Evolutionary conservation across 2,329 filamentous ascomycete genomes (phyloP).

Genomic region (Sordariomycetes sp.): DNA sequence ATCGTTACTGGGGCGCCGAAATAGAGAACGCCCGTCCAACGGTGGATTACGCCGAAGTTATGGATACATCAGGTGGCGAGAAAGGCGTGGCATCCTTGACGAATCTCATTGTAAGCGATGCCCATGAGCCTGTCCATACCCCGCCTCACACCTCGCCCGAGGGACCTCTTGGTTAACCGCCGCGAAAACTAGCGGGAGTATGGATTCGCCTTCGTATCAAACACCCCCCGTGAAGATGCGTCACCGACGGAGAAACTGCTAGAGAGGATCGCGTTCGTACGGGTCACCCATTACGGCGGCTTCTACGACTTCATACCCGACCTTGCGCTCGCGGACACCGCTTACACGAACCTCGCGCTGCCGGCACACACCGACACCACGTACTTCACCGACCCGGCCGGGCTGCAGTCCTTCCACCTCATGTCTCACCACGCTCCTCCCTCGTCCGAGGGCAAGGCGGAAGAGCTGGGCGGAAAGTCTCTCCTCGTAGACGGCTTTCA

Average conservation of each 20-base stretch:
- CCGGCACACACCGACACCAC: conserved; percentile 88
- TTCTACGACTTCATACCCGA: conserved; percentile 80
- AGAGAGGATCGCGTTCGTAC: conserved; percentile 74
- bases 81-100: conserved; percentile 50
- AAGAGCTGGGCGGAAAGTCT: conserved; percentile 58
- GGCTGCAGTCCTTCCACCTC: conserved; percentile 86
- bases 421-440: conserved; percentile 53
- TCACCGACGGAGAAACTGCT: conserved; percentile 65
- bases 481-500: conserved; percentile 81
- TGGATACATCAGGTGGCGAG: conserved; percentile 35
- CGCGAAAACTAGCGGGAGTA: conserved; percentile 40
- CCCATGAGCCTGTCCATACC: background rate
- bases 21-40: conserved; percentile 39
- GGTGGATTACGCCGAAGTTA: conserved; percentile 50
- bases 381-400: conserved; percentile 87
- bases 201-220: conserved; percentile 70
- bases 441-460: background rate
- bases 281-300: conserved; percentile 81
- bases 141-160: background rate
- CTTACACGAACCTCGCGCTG: conserved; percentile 79
- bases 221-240: conserved; percentile 50
- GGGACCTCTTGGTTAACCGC: background rate
- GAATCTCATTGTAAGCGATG: conserved; percentile 45
- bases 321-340: conserved; percentile 77
- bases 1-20: conserved; percentile 17